A percentile compares a stretch with the other conserved stretches of the same genome.
phyloP scores from a whole-genome alignment of 176 grass and related monocot species.

The Cenchrus fungigraminus region DNA sequence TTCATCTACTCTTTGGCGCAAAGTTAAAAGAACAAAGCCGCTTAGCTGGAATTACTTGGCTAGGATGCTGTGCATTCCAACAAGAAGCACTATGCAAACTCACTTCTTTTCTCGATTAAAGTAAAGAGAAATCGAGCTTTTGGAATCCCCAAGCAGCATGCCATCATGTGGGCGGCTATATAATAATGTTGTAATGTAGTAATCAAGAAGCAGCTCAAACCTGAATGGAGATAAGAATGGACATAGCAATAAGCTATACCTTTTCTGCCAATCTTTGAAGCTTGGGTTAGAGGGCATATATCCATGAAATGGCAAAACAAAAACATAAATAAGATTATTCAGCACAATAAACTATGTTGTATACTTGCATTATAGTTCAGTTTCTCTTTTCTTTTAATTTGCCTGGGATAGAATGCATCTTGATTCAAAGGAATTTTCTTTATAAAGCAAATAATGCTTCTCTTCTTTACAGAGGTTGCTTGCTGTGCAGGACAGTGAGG shows the following conservation, averaged over 20 bases:
- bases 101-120: conserved; percentile 56
- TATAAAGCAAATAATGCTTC: conserved; percentile 36
- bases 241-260: conserved; percentile 24
- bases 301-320: conserved; percentile 38
- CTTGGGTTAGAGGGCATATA: conserved; percentile 33
- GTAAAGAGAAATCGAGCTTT: conserved; percentile 56
- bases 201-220: conserved; percentile 26
- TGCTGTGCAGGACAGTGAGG: conserved; percentile 32
- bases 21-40: conserved; percentile 67
- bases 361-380: background rate
- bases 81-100: conserved; percentile 28
- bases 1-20: conserved; percentile 40
- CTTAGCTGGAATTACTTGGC: conserved; percentile 42
- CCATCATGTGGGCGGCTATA: conserved; percentile 40
- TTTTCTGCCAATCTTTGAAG: conserved; percentile 45
- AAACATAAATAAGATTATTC: conserved; percentile 52
- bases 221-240: conserved; percentile 11
- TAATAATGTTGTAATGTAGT: conserved; percentile 21
- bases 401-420: conserved; percentile 54
- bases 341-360: conserved; percentile 63
- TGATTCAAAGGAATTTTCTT: conserved; percentile 53
- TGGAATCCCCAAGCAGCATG: conserved; percentile 55
- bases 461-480: conserved; percentile 44
- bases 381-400: conserved; percentile 38
- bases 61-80: conserved; percentile 53